Conservation (phyloP, 2,329 filamentous ascomycete genomes). For the Neopestalotiopsis rosae region DNA sequence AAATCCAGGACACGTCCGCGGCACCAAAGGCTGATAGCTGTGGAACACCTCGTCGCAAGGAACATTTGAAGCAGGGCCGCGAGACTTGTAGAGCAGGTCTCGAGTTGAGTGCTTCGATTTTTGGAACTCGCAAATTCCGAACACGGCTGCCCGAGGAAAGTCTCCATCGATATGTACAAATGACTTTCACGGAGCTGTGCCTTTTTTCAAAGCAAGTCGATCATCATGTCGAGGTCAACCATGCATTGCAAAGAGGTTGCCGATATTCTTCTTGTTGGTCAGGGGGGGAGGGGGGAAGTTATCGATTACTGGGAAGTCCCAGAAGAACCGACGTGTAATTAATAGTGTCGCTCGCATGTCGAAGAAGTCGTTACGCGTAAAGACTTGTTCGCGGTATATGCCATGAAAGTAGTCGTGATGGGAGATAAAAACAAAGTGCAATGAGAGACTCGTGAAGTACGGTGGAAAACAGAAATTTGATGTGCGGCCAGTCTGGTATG, state of each 20-base stretch:
- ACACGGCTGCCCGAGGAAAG: neutral
- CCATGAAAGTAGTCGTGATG: conserved; percentile 13
- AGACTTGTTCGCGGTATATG: conserved; percentile 16
- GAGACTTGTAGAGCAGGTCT: neutral
- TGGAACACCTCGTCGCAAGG: neutral
- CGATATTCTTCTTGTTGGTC: neutral
- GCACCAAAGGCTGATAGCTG: neutral
- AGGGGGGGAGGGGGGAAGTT: neutral
- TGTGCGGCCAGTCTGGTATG: conserved; percentile 19
- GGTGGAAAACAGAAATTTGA: conserved; percentile 31
- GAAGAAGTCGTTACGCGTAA: conserved; percentile 11
- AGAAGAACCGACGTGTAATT: conserved; percentile 5
- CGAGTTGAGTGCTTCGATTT: neutral
- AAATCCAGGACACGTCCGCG: neutral
- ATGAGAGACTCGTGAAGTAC: conserved; percentile 26
- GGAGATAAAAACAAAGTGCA: conserved; percentile 4
- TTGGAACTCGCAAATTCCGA: neutral
- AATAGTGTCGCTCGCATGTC: conserved; percentile 7
- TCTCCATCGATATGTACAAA: neutral
- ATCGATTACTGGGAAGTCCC: neutral
- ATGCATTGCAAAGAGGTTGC: neutral
- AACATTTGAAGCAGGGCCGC: neutral
- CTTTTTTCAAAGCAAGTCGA: neutral
- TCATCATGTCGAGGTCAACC: neutral
- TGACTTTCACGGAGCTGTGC: neutral